Conservation (phyloP, 768 basidiomycete genomes). For the Wakefieldia striispora region DNA sequence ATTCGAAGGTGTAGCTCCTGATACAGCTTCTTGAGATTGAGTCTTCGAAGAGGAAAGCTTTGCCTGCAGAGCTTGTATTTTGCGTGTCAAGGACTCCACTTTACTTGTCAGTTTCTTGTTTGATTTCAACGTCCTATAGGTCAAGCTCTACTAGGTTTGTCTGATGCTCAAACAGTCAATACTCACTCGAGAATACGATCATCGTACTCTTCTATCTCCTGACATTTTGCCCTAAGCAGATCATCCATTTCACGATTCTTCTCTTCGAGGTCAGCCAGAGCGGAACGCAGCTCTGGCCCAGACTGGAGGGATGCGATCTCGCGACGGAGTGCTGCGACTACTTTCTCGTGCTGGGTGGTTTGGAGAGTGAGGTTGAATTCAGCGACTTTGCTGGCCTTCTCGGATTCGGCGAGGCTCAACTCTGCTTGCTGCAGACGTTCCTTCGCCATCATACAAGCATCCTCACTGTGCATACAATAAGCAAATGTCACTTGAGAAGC, state of each 20-base stretch:
- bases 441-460: slow-evolving; percentile 38
- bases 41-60: slow-evolving; percentile 60
- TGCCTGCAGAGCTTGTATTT: slow-evolving; percentile 67
- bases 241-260: slow-evolving; percentile 76
- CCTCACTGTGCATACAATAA: slow-evolving; percentile 42
- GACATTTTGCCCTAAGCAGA: slow-evolving; percentile 62
- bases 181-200: slow-evolving; percentile 73
- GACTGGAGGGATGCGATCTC: slow-evolving; percentile 54
- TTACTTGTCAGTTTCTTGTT: slow-evolving; percentile 74
- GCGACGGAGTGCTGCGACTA: slow-evolving; percentile 53
- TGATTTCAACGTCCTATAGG: slow-evolving; percentile 65
- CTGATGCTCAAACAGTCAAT: background rate
- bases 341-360: slow-evolving; percentile 64
- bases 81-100: slow-evolving; percentile 69
- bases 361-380: slow-evolving; percentile 68
- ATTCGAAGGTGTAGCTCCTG: slow-evolving; percentile 11
- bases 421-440: slow-evolving; percentile 41
- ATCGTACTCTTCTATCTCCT: slow-evolving; percentile 83
- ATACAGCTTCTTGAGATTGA: slow-evolving; percentile 20
- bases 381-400: slow-evolving; percentile 57
- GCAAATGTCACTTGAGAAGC: background rate
- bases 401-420: slow-evolving; percentile 47
- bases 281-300: slow-evolving; percentile 53
- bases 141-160: slow-evolving; percentile 1
- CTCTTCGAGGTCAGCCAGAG: slow-evolving; percentile 61